Conservation (phyloP, 2,329 filamentous ascomycete species). For the Fusarium udum region DNA sequence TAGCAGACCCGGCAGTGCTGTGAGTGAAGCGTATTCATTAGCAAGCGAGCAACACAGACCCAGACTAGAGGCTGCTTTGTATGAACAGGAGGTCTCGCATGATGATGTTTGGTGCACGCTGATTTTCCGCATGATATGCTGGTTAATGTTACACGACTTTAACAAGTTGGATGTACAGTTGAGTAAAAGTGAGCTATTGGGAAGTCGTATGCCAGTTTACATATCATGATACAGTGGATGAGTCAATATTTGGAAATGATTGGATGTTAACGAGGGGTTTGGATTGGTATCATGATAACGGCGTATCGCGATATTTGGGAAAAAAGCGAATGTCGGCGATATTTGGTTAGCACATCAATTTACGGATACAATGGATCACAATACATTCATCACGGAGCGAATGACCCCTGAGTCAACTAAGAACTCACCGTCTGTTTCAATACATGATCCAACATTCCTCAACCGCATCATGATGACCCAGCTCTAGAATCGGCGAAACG, state of each 20-base stretch:
- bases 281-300: conserved; percentile 20
- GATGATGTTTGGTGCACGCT: conserved; percentile 64
- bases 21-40: conserved; percentile 22
- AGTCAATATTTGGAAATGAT: not conserved
- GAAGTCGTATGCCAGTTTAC: conserved; percentile 65
- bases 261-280: not conserved
- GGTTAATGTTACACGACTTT: conserved; percentile 67
- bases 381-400: not conserved
- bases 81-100: conserved; percentile 42
- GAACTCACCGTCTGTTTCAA: conserved; percentile 5
- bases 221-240: conserved; percentile 48
- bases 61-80: conserved; percentile 26
- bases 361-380: not conserved
- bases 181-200: conserved; percentile 62
- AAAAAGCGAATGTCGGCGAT: not conserved
- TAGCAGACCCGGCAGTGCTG: conserved; percentile 21
- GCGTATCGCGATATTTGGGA: not conserved
- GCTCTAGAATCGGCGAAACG: not conserved
- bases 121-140: conserved; percentile 67
- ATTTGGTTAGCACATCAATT: not conserved
- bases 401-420: not conserved
- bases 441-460: conserved; percentile 22
- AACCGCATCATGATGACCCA: not conserved
- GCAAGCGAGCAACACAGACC: conserved; percentile 9
- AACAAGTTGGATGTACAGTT: conserved; percentile 63